Evolutionary conservation across 2,329 filamentous ascomycete genomes (phyloP).

Genomic region (Penicillium sp.): DNA sequence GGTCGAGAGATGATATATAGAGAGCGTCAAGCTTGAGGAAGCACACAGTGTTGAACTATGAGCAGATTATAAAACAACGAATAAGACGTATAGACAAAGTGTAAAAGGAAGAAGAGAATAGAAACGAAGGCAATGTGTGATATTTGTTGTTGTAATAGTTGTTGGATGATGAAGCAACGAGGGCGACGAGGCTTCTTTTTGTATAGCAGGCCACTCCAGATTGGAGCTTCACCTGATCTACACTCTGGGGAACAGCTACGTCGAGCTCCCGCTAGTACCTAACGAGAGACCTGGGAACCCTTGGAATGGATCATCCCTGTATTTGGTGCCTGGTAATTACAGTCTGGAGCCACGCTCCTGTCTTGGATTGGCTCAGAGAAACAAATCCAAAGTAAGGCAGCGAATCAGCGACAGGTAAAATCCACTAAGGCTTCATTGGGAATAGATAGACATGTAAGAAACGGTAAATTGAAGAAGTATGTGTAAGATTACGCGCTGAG

Average conservation of each 20-base stretch:
- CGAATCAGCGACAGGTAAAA: constrained; percentile 12
- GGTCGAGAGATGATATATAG: constrained; percentile 4
- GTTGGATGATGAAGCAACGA: background rate
- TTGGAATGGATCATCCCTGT: constrained; percentile 28
- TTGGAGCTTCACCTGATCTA: constrained; percentile 27
- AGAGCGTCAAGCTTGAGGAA: constrained; percentile 6
- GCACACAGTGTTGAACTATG: constrained; percentile 27
- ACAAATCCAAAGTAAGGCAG: constrained; percentile 22
- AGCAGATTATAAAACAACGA: constrained; percentile 14
- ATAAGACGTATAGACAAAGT: constrained; percentile 2
- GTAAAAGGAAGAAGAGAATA: background rate
- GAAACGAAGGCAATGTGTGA: constrained; percentile 1
- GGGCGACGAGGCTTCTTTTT: constrained; percentile 19
- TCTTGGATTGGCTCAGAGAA: constrained; percentile 12
- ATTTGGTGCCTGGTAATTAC: constrained; percentile 27
- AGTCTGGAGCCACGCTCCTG: constrained; percentile 1
- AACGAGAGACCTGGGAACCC: constrained; percentile 14
- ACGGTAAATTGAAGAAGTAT: background rate
- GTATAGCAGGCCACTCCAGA: constrained; percentile 28
- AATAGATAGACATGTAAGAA: background rate
- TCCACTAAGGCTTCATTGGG: no score
- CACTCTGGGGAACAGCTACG: constrained; percentile 21
- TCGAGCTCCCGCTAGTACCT: constrained; percentile 15
- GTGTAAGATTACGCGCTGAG: constrained; percentile 18
- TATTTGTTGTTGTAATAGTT: constrained; percentile 2